Conservation (phyloP, 2,329 filamentous ascomycete genomes). For the Aspergillus pseudotamarii region DNA sequence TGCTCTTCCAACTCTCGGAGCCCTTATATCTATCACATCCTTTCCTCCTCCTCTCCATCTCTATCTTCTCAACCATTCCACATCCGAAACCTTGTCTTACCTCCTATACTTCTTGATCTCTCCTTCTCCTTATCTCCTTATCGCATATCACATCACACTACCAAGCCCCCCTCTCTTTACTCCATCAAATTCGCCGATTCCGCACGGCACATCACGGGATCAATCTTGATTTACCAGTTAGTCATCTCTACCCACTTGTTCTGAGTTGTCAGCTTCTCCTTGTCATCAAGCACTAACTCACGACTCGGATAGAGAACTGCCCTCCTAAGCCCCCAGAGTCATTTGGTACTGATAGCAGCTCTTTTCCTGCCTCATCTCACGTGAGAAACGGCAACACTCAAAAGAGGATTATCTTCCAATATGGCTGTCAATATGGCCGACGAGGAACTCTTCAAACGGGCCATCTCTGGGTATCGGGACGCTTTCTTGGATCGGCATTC, state of each 20-base stretch:
- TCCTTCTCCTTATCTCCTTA: conserved; percentile 9
- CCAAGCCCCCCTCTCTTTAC: neutral
- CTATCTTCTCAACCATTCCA: neutral
- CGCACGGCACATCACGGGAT: neutral
- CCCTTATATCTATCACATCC: conserved; percentile 1
- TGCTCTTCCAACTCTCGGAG: neutral
- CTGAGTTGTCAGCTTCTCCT: conserved; percentile 11
- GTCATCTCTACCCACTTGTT: conserved; percentile 14
- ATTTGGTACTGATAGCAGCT: conserved; percentile 37
- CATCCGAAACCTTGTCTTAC: neutral
- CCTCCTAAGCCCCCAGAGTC: conserved; percentile 9
- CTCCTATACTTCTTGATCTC: conserved; percentile 13
- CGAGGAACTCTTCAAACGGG: conserved; percentile 44
- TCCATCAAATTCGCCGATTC: neutral
- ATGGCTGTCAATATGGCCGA: conserved; percentile 41
- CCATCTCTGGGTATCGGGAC: conserved; percentile 46
- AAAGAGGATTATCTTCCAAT: conserved; percentile 24
- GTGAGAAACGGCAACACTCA: conserved; percentile 17
- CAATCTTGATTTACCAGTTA: conserved; percentile 7
- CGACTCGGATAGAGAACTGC: conserved; percentile 11
- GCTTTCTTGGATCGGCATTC: conserved; percentile 45
- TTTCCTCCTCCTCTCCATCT: conserved; percentile 1
- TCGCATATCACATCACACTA: conserved; percentile 20
- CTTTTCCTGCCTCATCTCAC: conserved; percentile 13
- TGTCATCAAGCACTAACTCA: neutral